These are phyloP conservation scores for Desmodesmus armatus DNA, from an alignment of 139 green algal genomes.

Conservation along the genomic window DNA sequence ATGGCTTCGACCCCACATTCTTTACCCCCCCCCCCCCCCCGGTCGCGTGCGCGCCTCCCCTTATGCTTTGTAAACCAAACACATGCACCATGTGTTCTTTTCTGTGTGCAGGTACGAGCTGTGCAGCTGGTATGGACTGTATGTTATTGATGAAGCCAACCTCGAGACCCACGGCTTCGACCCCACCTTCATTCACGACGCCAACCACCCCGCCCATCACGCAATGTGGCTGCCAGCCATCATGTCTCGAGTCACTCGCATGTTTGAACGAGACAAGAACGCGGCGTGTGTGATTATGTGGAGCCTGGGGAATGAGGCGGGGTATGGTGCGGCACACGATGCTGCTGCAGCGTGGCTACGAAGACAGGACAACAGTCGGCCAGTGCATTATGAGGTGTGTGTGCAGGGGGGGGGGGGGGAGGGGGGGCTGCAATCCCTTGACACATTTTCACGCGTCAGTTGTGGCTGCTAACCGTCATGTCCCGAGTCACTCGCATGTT, in stretches of 20 bases:
- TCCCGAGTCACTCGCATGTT: conserved; percentile 80
- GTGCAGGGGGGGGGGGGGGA: background rate
- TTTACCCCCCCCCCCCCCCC: too few relatives aligned
- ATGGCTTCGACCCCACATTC: conserved; percentile 94
- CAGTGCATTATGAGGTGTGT: conserved; percentile 87
- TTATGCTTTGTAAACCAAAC: background rate
- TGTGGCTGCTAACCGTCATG: conserved; percentile 83
- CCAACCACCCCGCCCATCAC: conserved; percentile 73
- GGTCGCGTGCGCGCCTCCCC: too few relatives aligned
- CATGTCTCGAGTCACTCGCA: conserved; percentile 74
- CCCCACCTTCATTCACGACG: conserved; percentile 71
- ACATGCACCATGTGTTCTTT: background rate
- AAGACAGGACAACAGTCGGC: conserved; percentile 54
- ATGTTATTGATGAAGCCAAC: conserved; percentile 97
- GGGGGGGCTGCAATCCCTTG: background rate
- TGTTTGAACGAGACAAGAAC: conserved; percentile 94
- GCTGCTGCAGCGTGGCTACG: conserved; percentile 76
- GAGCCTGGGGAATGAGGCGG: conserved; percentile 96
- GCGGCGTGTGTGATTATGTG: conserved; percentile 91
- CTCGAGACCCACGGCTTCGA: conserved; percentile 99
- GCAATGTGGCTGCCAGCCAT: conserved; percentile 80
- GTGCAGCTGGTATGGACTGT: conserved; percentile 88
- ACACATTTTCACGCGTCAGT: too few relatives aligned
- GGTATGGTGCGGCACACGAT: conserved; percentile 83
- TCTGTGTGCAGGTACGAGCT: conserved; percentile 84